These are phyloP conservation scores for Fraxinus albicans DNA, from an alignment of 305 asterid genomes.

Conservation along the genomic window DNA sequence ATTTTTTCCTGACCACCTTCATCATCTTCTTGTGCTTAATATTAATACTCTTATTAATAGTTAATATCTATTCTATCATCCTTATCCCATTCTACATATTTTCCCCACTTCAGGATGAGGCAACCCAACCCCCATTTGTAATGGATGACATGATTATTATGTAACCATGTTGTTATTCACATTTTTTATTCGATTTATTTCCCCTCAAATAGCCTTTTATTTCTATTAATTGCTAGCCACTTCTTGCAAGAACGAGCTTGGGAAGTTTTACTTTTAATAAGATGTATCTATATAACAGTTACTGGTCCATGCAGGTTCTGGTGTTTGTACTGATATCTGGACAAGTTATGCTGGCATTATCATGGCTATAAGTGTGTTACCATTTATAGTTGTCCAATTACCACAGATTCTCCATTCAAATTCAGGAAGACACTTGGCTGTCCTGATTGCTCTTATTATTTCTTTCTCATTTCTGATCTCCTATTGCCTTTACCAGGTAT, in stretches of 20 bases:
- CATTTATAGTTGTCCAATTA: conserved; percentile 72
- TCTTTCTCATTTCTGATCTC: conserved; percentile 62
- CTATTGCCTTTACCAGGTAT: conserved; percentile 94
- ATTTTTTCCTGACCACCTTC: too few species aligned
- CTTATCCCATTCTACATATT: not conserved
- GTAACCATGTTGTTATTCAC: not conserved
- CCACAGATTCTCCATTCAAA: conserved; percentile 58
- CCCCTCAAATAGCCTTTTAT: not conserved
- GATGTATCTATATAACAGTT: conserved; percentile 6
- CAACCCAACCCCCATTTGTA: not conserved
- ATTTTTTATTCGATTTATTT: not conserved
- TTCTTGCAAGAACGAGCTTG: not conserved
- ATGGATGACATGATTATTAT: not conserved
- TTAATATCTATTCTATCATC: not conserved
- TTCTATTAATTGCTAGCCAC: not conserved
- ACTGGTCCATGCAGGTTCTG: conserved; percentile 62
- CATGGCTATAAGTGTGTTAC: conserved; percentile 83
- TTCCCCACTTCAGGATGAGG: not conserved
- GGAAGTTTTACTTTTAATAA: conserved; percentile 1
- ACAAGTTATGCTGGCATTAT: conserved; percentile 79
- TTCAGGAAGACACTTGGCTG: conserved; percentile 67
- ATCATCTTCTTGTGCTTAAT: not conserved
- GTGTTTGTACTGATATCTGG: conserved; percentile 78
- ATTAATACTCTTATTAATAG: not conserved
- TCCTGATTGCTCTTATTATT: conserved; percentile 69